These are phyloP conservation scores for Xylaria curta DNA, from an alignment of 495 filamentous ascomycete species.

Conservation along the genomic window DNA sequence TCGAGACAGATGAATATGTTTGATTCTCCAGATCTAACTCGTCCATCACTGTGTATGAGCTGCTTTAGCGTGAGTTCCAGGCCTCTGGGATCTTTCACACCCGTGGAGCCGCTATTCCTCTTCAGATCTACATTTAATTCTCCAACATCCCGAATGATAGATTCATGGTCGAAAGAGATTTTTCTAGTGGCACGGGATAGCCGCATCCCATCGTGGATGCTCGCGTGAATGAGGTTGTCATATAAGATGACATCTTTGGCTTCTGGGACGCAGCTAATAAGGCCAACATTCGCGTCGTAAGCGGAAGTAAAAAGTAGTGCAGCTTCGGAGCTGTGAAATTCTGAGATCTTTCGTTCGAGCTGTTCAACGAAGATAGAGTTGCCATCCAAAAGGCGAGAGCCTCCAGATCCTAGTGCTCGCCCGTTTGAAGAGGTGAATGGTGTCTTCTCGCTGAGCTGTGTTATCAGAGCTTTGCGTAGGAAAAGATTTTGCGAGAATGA, in stretches of 20 bases:
- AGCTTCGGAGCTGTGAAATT: slow-evolving; percentile 67
- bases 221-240: slow-evolving; percentile 79
- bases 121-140: background rate
- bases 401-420: slow-evolving; percentile 56
- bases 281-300: slow-evolving; percentile 76
- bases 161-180: slow-evolving; percentile 69
- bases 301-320: slow-evolving; percentile 81
- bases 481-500: slow-evolving; percentile 57
- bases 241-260: slow-evolving; percentile 72
- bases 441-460: background rate
- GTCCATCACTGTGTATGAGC: slow-evolving; percentile 23
- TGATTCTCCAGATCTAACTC: slow-evolving; percentile 41
- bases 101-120: background rate
- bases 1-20: slow-evolving; percentile 75
- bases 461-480: slow-evolving; percentile 17
- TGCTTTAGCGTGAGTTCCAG: slow-evolving; percentile 33
- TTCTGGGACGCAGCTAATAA: slow-evolving; percentile 71
- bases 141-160: slow-evolving; percentile 34
- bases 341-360: slow-evolving; percentile 68
- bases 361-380: slow-evolving; percentile 69
- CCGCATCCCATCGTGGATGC: slow-evolving; percentile 80
- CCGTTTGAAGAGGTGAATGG: background rate
- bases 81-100: slow-evolving; percentile 23
- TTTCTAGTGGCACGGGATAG: slow-evolving; percentile 59
- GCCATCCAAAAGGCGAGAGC: slow-evolving; percentile 70